phyloP scores from a whole-genome alignment of 768 basidiomycete species.

The Nidularia pulvinata region DNA sequence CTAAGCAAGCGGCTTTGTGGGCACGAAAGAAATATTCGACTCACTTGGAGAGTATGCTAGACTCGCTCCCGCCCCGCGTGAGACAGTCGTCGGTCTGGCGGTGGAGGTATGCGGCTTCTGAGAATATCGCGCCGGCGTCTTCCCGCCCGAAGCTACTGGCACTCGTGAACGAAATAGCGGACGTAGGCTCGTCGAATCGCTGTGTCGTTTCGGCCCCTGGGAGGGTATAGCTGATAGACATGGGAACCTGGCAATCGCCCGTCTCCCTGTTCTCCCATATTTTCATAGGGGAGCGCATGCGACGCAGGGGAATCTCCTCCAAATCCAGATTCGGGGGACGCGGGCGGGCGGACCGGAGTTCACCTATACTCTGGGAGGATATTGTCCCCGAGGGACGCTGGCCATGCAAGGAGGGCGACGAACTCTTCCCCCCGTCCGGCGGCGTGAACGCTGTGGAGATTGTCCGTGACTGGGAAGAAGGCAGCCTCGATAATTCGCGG shows the following conservation, averaged over 20 bases:
- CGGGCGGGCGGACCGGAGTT: slow-evolving; percentile 18
- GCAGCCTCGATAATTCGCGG: too few species aligned
- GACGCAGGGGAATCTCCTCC: slow-evolving; percentile 4
- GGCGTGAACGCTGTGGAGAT: too few species aligned
- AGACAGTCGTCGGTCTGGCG: background rate
- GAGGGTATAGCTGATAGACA: too few species aligned
- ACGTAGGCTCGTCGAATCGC: background rate
- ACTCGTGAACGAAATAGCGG: background rate
- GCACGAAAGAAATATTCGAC: background rate
- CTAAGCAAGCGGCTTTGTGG: background rate
- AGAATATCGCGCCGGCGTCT: background rate
- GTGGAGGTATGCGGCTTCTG: background rate
- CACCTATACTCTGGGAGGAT: slow-evolving; percentile 15
- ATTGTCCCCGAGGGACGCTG: slow-evolving; percentile 2
- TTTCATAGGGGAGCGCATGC: too few species aligned
- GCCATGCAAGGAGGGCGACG: background rate
- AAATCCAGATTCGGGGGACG: slow-evolving; percentile 26
- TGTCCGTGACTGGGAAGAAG: too few species aligned
- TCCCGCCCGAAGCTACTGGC: background rate
- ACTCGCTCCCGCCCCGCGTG: background rate
- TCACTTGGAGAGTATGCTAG: background rate
- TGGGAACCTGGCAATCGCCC: too few species aligned
- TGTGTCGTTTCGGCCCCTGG: too few species aligned
- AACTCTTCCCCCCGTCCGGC: background rate
- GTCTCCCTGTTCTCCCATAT: too few species aligned